Conservation (phyloP, 305 asterid species). For the Ajuga reptans region DNA sequence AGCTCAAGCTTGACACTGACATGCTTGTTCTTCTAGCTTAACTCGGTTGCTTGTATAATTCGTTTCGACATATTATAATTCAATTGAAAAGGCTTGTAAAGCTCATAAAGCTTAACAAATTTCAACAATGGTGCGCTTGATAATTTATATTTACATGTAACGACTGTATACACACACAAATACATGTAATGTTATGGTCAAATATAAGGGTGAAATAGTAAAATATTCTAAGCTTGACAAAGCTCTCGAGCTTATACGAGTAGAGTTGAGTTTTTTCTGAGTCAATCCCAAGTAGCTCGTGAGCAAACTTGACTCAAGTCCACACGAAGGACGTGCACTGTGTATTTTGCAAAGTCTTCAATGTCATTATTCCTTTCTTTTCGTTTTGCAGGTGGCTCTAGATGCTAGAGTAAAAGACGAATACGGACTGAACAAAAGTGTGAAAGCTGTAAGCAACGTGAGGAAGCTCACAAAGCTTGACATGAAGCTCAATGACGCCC, state of each 20-base stretch:
- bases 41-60: background rate
- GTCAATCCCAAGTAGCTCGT: background rate
- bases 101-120: too few relatives aligned
- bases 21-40: background rate
- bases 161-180: too few relatives aligned
- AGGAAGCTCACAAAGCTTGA: constrained; percentile 70
- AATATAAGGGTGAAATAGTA: too few relatives aligned
- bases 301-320: background rate
- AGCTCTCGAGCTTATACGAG: background rate
- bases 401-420: constrained; percentile 41
- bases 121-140: too few relatives aligned
- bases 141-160: too few relatives aligned
- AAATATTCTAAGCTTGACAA: background rate
- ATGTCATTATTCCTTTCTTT: background rate
- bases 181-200: too few relatives aligned
- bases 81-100: too few relatives aligned
- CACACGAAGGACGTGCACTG: background rate
- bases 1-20: background rate
- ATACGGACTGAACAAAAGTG: constrained; percentile 66
- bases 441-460: constrained; percentile 62
- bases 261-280: background rate
- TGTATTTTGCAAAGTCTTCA: background rate
- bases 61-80: background rate
- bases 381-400: constrained; percentile 46
- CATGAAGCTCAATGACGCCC: constrained; percentile 83